Base-by-base conservation (phyloP, 1,139 yeast genomes). In the Geotrichum restrictum region DNA sequence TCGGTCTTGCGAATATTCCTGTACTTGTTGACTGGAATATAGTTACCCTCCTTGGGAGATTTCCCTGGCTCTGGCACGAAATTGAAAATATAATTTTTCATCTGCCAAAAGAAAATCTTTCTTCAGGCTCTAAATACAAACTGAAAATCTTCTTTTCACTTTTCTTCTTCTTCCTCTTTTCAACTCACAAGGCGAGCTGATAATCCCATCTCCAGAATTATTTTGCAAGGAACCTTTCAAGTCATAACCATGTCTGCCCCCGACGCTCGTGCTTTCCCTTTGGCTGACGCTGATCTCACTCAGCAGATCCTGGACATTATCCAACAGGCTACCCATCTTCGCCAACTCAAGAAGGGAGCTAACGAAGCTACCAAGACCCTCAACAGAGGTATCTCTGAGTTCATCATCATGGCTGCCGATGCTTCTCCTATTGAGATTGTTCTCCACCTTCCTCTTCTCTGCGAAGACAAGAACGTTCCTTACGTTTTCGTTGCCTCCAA, bases 371-470 rank as follows among this genome's bases (percentile, higher is more conserved):
- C 98, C 78, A 93, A 94, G 82, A 93, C 98, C 67, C 83, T 93
- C 77, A 93, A 94, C 86, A 88, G 98, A 80, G 98, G 98, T 83
- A 93, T 94, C 69, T 87, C 97, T 66, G 98, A 93, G 78, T 93
- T 94, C 81, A 91, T 94, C 75, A 88, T 94, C 77, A 89, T 94
- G 97, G 98, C 98, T 65, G 99, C 98, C 66, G 98, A 94, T 73
- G 88, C 98, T 66, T 96, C 93, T 75, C 99, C 99, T 67, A 91
- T 94, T 70, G 98, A 94, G 79, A 93, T 94, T 74, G 85, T 94
- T 72, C 83, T 94, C 74, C 98, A 94, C 74, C 81, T 94, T 74
- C 99, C 99, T 51, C 82, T 94, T 68, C 80, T 94, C 68, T 93
- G 99, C 76, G 98, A 93, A 78, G 99, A 93, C 77, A 93, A 93